These are phyloP conservation scores for Metarhizium humberi DNA, from an alignment of 2,329 filamentous ascomycete genomes.

Conservation along the genomic window DNA sequence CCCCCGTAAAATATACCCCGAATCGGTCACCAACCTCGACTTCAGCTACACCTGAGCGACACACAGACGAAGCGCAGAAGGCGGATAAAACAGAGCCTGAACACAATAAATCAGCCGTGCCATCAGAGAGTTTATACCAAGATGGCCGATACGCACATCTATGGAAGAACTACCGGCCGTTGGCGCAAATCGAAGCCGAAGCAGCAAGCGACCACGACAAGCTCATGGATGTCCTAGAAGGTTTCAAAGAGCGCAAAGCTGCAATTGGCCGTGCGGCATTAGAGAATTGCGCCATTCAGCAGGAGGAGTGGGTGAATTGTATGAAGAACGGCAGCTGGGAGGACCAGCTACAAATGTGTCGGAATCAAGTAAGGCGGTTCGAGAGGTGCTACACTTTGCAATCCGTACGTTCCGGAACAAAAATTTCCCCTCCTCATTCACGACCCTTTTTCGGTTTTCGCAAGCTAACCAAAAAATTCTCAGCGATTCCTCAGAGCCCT, in stretches of 20 bases:
- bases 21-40: slow-evolving; percentile 15
- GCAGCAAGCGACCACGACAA: slow-evolving; percentile 70
- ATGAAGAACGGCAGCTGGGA: slow-evolving; percentile 62
- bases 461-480: background rate
- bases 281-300: slow-evolving; percentile 88
- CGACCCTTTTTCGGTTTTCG: background rate
- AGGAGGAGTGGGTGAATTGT: slow-evolving; percentile 74
- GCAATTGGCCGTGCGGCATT: slow-evolving; percentile 72
- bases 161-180: slow-evolving; percentile 84
- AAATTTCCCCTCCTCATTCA: background rate
- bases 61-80: slow-evolving; percentile 7
- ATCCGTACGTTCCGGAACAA: slow-evolving; percentile 42
- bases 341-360: slow-evolving; percentile 71
- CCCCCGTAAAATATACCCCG: slow-evolving; percentile 57
- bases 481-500: slow-evolving; percentile 83
- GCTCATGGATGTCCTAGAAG: slow-evolving; percentile 69
- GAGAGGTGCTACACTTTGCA: slow-evolving; percentile 87
- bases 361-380: slow-evolving; percentile 65
- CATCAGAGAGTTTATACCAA: slow-evolving; percentile 42
- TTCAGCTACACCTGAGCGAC: slow-evolving; percentile 7
- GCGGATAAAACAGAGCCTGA: slow-evolving; percentile 10
- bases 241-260: slow-evolving; percentile 72
- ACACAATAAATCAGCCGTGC: slow-evolving; percentile 24
- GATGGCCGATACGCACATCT: slow-evolving; percentile 69
- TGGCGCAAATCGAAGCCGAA: slow-evolving; percentile 57